These are phyloP conservation scores for Vitis labrusca DNA, from an alignment of 164 flowering plant genomes.

Conservation along the genomic window DNA sequence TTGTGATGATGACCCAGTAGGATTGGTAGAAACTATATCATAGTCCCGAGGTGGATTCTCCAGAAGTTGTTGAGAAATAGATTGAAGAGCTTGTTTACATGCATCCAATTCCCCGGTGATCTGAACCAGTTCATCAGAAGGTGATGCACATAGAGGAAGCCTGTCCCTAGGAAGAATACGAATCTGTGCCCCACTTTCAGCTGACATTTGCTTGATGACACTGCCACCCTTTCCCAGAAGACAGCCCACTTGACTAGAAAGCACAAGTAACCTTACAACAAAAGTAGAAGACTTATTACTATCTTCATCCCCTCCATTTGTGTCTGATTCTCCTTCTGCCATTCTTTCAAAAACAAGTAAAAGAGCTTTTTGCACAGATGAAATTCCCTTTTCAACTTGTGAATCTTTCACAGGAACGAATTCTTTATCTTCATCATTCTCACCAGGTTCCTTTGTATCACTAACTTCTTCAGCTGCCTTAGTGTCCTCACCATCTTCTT, in stretches of 20 bases:
- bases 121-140: slow-evolving; percentile 84
- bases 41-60: slow-evolving; percentile 56
- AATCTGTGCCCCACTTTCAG: slow-evolving; percentile 90
- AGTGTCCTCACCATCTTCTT: slow-evolving; percentile 40
- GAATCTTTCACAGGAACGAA: slow-evolving; percentile 29
- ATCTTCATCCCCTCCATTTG: slow-evolving; percentile 44
- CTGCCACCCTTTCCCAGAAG: slow-evolving; percentile 77
- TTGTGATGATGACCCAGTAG: slow-evolving; percentile 37
- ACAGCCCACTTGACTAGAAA: slow-evolving; percentile 77
- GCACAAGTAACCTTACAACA: slow-evolving; percentile 71
- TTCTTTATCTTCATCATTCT: slow-evolving; percentile 37
- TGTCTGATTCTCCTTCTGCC: slow-evolving; percentile 49
- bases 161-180: slow-evolving; percentile 82
- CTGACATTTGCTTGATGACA: slow-evolving; percentile 78
- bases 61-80: slow-evolving; percentile 70
- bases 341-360: slow-evolving; percentile 76
- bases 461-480: slow-evolving; percentile 26
- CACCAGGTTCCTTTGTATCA: slow-evolving; percentile 29
- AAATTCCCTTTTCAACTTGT: slow-evolving; percentile 33
- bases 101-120: slow-evolving; percentile 66
- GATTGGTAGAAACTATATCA: slow-evolving; percentile 41
- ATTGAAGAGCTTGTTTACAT: slow-evolving; percentile 69
- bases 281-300: slow-evolving; percentile 34
- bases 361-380: slow-evolving; percentile 72
- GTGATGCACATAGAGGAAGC: slow-evolving; percentile 71